phyloP scores from a whole-genome alignment of 805 yeast genomes.

The Komagataella ulmi region DNA sequence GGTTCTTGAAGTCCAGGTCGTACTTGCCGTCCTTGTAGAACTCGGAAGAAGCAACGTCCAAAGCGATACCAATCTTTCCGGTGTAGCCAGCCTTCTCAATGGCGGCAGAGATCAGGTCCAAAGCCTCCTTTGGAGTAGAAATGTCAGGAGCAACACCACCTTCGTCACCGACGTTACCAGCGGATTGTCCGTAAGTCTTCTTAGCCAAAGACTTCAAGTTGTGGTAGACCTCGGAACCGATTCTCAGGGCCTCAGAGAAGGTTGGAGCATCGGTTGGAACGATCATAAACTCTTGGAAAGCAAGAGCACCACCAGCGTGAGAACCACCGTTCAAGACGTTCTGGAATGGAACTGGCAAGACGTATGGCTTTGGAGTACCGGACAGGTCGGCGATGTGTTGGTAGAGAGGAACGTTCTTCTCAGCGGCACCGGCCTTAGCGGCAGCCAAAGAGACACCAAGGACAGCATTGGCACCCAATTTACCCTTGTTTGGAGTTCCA shows the following conservation, averaged over 20 bases:
- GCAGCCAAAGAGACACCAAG: conserved; percentile 96
- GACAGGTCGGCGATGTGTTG: conserved; percentile 77
- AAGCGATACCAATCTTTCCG: conserved; percentile 83
- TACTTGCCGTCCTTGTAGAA: conserved; percentile 94
- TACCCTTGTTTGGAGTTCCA: conserved; percentile 95
- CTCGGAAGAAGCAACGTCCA: conserved; percentile 96
- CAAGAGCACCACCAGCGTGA: conserved; percentile 99
- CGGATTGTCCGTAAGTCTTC: conserved; percentile 93
- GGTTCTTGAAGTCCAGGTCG: conserved; percentile 98
- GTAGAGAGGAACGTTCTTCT: conserved; percentile 87
- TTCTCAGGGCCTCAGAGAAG: conserved; percentile 92
- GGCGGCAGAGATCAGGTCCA: conserved; percentile 84
- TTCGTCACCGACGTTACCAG: conserved; percentile 99
- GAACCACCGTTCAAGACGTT: conserved; percentile 99
- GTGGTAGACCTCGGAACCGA: conserved; percentile 98
- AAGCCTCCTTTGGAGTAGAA: conserved; percentile 90
- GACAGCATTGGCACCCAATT: conserved; percentile 97
- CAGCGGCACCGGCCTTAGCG: conserved; percentile 98
- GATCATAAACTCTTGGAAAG: conserved; percentile 99
- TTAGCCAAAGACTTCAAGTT: conserved; percentile 83
- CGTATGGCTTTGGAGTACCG: conserved; percentile 69
- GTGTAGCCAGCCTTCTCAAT: conserved; percentile 92
- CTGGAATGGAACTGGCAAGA: conserved; percentile 98
- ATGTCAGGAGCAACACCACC: conserved; percentile 99
- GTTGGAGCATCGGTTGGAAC: conserved; percentile 87